These are phyloP conservation scores for Microdochium paspali DNA, from an alignment of 2,329 filamentous ascomycete species.

Conservation along the genomic window DNA sequence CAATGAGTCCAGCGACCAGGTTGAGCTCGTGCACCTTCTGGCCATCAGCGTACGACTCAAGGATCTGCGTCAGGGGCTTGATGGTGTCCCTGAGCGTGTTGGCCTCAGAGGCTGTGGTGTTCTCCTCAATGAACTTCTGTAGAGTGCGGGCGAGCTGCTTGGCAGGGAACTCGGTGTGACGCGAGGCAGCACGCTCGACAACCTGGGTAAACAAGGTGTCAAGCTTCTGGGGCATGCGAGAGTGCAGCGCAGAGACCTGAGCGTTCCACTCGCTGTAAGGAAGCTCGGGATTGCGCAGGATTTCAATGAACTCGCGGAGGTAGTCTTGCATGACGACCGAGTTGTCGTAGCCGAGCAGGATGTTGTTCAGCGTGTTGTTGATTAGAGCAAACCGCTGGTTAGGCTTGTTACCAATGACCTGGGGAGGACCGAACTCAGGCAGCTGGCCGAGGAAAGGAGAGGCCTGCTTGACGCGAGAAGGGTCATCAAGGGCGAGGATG, in stretches of 20 bases:
- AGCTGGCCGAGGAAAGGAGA: slow-evolving; percentile 89
- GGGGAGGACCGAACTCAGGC: slow-evolving; percentile 75
- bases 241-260: slow-evolving; percentile 92
- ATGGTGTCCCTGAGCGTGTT: slow-evolving; percentile 65
- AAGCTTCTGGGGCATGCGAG: slow-evolving; percentile 92
- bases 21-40: slow-evolving; percentile 84
- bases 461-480: slow-evolving; percentile 91
- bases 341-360: slow-evolving; percentile 91
- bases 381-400: slow-evolving; percentile 77
- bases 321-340: slow-evolving; percentile 88
- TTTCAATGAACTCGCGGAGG: slow-evolving; percentile 80
- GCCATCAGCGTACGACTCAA: slow-evolving; percentile 75
- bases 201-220: slow-evolving; percentile 74
- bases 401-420: slow-evolving; percentile 83
- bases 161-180: slow-evolving; percentile 82
- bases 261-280: slow-evolving; percentile 96
- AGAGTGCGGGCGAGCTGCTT: slow-evolving; percentile 80
- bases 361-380: slow-evolving; percentile 72
- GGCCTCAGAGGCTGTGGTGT: slow-evolving; percentile 63
- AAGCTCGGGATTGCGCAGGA: slow-evolving; percentile 80
- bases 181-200: slow-evolving; percentile 70
- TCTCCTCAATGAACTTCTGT: slow-evolving; percentile 81
- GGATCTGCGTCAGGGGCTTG: slow-evolving; percentile 65
- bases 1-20: slow-evolving; percentile 70
- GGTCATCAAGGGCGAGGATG: slow-evolving; percentile 91